These are phyloP conservation scores for Trifolium pratense DNA, from an alignment of 306 rosid species.

Conservation along the genomic window DNA sequence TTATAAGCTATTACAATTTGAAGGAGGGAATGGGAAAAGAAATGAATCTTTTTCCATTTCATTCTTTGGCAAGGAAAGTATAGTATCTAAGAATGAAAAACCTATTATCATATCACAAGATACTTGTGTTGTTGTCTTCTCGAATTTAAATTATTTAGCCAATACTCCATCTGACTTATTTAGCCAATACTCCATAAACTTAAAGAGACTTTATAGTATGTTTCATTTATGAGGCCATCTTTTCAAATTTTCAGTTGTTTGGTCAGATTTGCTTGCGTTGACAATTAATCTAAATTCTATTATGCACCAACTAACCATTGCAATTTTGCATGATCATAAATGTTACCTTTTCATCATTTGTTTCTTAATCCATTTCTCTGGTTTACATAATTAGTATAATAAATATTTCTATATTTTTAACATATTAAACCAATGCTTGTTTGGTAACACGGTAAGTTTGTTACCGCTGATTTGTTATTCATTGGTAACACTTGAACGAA, in stretches of 20 bases:
- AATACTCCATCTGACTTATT: not conserved
- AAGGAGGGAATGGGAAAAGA: conserved; percentile 19
- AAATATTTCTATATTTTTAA: no score
- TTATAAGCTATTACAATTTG: conserved; percentile 10
- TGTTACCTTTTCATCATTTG: not conserved
- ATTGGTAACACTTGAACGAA: no score
- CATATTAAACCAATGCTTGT: no score
- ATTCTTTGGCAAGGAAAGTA: conserved; percentile 47
- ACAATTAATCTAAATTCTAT: conserved; percentile 19
- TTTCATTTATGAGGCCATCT: conserved; percentile 23
- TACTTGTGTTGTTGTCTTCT: not conserved
- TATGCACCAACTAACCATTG: conserved; percentile 34
- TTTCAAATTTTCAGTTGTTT: conserved; percentile 33
- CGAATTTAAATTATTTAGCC: not conserved
- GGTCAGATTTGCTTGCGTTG: conserved; percentile 42
- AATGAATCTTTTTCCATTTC: conserved; percentile 43
- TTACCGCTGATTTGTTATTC: no score
- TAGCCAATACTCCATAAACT: not conserved
- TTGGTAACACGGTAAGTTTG: no score
- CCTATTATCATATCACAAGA: conserved; percentile 1
- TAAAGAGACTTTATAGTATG: conserved; percentile 16
- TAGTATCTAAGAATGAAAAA: conserved; percentile 26
- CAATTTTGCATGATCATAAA: conserved; percentile 34
- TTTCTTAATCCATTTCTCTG: not conserved
- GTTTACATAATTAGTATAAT: not conserved